Percentiles rank a stretch among this genome's conserved stretches.
phyloP scores from a whole-genome alignment of 441 rosid genomes.

The Melianthus villosus region DNA sequence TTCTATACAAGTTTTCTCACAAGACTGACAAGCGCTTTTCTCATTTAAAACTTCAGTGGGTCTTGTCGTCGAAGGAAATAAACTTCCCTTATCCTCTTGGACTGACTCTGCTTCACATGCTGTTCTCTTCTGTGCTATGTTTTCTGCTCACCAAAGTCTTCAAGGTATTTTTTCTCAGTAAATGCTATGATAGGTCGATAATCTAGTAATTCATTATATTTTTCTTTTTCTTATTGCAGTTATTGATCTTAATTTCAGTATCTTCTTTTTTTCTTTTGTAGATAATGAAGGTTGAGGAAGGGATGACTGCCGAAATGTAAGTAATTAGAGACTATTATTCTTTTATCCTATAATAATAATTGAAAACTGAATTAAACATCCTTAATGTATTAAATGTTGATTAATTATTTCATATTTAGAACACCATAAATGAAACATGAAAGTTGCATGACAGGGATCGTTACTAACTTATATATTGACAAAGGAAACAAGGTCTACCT shows the following conservation, averaged over 20 bases:
- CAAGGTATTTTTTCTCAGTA: constrained; percentile 31
- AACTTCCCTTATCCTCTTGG: constrained; percentile 95
- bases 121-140: constrained; percentile 75
- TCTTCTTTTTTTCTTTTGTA: constrained; percentile 15
- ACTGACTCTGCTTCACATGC: constrained; percentile 86
- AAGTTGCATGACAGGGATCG: no score
- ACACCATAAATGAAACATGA: no score
- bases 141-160: constrained; percentile 55
- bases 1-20: no score
- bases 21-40: constrained; percentile 7
- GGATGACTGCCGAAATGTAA: constrained; percentile 91
- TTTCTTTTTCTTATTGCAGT: constrained; percentile 3
- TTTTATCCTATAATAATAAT: no score
- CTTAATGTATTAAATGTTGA: no score
- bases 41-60: constrained; percentile 44
- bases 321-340: no score
- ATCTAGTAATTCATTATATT: not conserved
- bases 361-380: no score
- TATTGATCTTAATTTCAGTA: constrained; percentile 2
- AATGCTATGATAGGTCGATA: no score
- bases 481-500: no score
- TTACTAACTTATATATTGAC: no score
- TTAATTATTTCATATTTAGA: no score
- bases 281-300: constrained; percentile 79
- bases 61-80: constrained; percentile 83